Percentiles rank a stretch among this genome's conserved stretches.
Evolutionary conservation across 2,329 filamentous ascomycete genomes (phyloP).

Genomic region (Zasmidium citrigriseum): DNA sequence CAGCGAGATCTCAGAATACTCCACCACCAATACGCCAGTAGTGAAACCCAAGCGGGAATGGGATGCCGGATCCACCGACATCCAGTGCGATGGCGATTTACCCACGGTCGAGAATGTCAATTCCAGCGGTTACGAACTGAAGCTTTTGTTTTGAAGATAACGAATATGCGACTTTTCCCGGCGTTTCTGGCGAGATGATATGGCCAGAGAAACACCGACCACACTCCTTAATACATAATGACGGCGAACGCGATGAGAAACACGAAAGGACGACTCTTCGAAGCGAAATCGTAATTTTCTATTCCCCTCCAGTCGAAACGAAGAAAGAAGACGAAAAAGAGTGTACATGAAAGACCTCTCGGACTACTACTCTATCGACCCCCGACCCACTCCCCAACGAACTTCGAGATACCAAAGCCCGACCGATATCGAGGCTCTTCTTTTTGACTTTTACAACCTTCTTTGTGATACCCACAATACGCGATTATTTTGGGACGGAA

Average conservation of each 20-base stretch:
- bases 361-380: background rate
- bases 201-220: constrained; percentile 3
- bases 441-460: background rate
- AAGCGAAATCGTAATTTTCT: background rate
- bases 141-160: constrained; percentile 46
- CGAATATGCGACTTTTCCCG: constrained; percentile 3
- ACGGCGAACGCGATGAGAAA: constrained; percentile 10
- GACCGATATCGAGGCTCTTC: background rate
- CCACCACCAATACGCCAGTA: constrained; percentile 22
- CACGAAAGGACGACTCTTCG: background rate
- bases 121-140: constrained; percentile 51
- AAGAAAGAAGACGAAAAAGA: background rate
- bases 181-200: constrained; percentile 7
- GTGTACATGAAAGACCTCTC: constrained; percentile 2
- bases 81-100: constrained; percentile 52
- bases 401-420: background rate
- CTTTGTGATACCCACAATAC: constrained; percentile 2
- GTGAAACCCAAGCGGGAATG: constrained; percentile 52
- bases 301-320: background rate
- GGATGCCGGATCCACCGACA: constrained; percentile 50
- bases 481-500: background rate
- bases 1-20: constrained; percentile 60
- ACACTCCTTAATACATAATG: constrained; percentile 21
- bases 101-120: constrained; percentile 44
- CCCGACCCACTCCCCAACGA: background rate